These are phyloP conservation scores for Cercospora sp. DNA, from an alignment of 2,329 filamentous ascomycete species.

Conservation along the genomic window DNA sequence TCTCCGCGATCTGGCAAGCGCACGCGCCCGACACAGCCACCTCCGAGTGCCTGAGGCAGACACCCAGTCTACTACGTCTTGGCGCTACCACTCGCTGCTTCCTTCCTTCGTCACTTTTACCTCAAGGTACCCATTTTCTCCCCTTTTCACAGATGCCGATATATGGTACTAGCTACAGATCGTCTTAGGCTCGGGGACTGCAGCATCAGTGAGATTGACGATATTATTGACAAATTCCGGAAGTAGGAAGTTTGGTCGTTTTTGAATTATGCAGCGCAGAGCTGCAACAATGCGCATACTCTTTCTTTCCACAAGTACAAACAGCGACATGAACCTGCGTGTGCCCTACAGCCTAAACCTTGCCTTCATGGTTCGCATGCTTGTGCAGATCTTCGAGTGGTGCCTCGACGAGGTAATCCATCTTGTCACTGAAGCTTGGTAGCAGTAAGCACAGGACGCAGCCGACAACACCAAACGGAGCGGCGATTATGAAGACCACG, in stretches of 20 bases:
- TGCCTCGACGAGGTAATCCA: constrained; percentile 23
- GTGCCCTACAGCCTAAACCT: not conserved
- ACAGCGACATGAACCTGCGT: not conserved
- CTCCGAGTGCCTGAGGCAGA: too few species aligned
- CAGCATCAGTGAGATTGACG: not conserved
- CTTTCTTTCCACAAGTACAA: not conserved
- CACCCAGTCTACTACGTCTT: too few species aligned
- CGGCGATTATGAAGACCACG: constrained; percentile 40
- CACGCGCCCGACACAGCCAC: too few species aligned
- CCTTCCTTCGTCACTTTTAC: too few species aligned
- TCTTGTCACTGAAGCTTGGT: constrained; percentile 13
- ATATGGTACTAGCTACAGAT: too few species aligned
- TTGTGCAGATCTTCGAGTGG: not conserved
- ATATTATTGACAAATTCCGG: not conserved
- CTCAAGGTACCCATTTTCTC: too few species aligned
- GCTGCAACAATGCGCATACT: not conserved
- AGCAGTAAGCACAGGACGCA: constrained; percentile 21
- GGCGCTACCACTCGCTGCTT: too few species aligned
- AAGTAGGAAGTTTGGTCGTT: not conserved
- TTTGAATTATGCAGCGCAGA: not conserved
- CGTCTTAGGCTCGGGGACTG: not conserved
- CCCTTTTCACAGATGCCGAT: too few species aligned
- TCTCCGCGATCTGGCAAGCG: too few species aligned
- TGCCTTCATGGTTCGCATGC: not conserved
- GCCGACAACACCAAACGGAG: constrained; percentile 23